Evolutionary conservation across 2,329 filamentous ascomycete species (phyloP).

Genomic region (Ophiosphaerella herpotricha): DNA sequence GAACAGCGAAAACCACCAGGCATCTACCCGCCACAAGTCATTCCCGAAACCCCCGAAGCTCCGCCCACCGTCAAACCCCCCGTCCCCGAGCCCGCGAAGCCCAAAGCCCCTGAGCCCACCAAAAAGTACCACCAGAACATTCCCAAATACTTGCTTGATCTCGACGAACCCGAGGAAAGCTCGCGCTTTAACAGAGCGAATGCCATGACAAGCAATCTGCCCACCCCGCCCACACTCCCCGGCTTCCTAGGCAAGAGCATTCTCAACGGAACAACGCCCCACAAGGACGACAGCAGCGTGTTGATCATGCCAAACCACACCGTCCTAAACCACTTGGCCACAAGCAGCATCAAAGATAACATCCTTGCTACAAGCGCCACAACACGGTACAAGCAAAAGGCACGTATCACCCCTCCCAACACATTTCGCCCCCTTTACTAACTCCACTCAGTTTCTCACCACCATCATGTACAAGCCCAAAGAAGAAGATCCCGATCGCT

Average conservation of each 20-base stretch:
- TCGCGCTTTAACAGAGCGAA: constrained; percentile 74
- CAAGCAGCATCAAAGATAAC: constrained; percentile 96
- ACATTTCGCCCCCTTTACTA: constrained; percentile 7
- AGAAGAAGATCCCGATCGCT: constrained; percentile 37
- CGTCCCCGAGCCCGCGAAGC: constrained; percentile 32
- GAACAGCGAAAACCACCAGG: constrained; percentile 30
- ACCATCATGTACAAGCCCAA: constrained; percentile 98
- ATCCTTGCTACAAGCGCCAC: constrained; percentile 94
- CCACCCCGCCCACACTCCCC: constrained; percentile 81
- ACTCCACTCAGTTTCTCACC: constrained; percentile 76
- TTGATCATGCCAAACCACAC: constrained; percentile 97
- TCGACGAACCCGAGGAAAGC: constrained; percentile 82
- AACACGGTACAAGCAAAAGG: constrained; percentile 96
- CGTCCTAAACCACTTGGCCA: constrained; percentile 92
- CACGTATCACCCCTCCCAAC: constrained; percentile 42
- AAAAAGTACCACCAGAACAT: constrained; percentile 73
- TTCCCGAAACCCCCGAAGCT: constrained; percentile 49
- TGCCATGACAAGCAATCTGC: constrained; percentile 75
- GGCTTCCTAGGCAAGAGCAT: constrained; percentile 94
- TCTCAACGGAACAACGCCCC: constrained; percentile 83
- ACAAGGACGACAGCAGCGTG: constrained; percentile 98
- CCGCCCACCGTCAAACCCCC: constrained; percentile 25
- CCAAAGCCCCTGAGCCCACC: constrained; percentile 31
- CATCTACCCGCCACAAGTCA: constrained; percentile 43
- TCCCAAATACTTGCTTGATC: constrained; percentile 82